These are phyloP conservation scores for Neurospora africana DNA, from an alignment of 495 filamentous ascomycete species.

Conservation along the genomic window DNA sequence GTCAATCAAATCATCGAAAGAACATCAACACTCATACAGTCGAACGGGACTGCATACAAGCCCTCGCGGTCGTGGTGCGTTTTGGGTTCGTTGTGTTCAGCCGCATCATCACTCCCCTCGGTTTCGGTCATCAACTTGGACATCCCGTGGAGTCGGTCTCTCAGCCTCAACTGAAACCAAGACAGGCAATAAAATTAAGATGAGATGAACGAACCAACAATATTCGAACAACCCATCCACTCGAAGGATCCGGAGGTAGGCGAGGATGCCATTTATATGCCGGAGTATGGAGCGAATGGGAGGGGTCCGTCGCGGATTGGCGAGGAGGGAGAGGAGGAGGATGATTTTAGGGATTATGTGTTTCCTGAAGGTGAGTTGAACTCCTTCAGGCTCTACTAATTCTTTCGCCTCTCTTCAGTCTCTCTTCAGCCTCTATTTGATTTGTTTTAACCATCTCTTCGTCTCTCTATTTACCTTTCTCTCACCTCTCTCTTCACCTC, in stretches of 20 bases:
- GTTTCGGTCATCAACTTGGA: neutral
- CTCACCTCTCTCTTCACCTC: neutral
- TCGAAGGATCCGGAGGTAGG: conserved; percentile 16
- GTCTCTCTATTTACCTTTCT: neutral
- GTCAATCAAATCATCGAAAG: too few relatives aligned
- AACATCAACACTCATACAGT: too few relatives aligned
- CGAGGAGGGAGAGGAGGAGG: neutral
- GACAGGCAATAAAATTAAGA: too few relatives aligned
- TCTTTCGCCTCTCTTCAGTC: neutral
- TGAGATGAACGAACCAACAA: conserved; percentile 27
- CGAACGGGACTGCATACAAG: neutral
- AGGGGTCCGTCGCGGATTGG: neutral
- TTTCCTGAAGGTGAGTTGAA: conserved; percentile 24
- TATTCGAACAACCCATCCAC: conserved; percentile 25
- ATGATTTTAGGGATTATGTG: conserved; percentile 26
- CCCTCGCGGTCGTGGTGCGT: neutral
- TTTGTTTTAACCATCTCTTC: too few relatives aligned
- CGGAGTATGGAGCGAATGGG: neutral
- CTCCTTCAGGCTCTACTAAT: neutral
- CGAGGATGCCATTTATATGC: neutral
- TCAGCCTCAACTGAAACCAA: neutral
- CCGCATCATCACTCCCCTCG: neutral
- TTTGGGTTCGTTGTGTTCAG: neutral
- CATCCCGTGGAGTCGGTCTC: neutral
- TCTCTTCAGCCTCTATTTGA: neutral